Conservation (phyloP, 805 yeast species). For the Wickerhamiella azymoides region DNA sequence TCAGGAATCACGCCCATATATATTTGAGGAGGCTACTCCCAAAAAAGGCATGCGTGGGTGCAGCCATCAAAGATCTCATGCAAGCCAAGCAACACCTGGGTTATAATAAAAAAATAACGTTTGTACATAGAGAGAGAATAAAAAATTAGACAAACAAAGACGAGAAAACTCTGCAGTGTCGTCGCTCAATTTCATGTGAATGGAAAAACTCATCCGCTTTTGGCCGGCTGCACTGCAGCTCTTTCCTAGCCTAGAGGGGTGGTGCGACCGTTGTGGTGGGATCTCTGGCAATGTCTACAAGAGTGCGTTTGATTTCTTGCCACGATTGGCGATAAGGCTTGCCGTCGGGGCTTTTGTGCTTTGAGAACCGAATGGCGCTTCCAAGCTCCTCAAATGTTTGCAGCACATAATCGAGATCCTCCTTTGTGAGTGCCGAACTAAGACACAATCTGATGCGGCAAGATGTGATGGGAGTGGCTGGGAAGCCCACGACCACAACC, state of each 20-base stretch:
- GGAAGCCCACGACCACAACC: constrained; percentile 92
- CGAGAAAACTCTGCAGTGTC: too few species aligned
- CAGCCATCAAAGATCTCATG: neutral
- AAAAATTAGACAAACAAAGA: too few species aligned
- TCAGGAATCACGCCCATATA: neutral
- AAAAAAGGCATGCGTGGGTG: neutral
- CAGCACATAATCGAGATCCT: constrained; percentile 55
- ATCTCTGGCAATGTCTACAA: constrained; percentile 22
- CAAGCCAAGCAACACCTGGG: too few species aligned
- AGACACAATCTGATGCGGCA: constrained; percentile 90
- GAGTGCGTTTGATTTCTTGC: constrained; percentile 17
- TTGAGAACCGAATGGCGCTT: constrained; percentile 17
- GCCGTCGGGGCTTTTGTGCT: constrained; percentile 16
- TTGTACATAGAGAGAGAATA: too few species aligned
- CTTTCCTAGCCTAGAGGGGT: neutral
- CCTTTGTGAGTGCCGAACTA: constrained; percentile 82
- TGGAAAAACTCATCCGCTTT: neutral
- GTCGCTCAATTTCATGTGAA: too few species aligned
- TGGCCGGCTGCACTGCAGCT: neutral
- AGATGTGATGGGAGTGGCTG: constrained; percentile 86
- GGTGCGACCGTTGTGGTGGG: constrained; percentile 10
- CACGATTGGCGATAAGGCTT: constrained; percentile 14
- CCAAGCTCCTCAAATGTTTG: constrained; percentile 49
- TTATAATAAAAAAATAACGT: too few species aligned
- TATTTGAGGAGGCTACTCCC: neutral